Percentiles rank a stretch among this genome's conserved stretches.
phyloP scores from a whole-genome alignment of 306 rosid genomes.

The Trifolium fragiferum region DNA sequence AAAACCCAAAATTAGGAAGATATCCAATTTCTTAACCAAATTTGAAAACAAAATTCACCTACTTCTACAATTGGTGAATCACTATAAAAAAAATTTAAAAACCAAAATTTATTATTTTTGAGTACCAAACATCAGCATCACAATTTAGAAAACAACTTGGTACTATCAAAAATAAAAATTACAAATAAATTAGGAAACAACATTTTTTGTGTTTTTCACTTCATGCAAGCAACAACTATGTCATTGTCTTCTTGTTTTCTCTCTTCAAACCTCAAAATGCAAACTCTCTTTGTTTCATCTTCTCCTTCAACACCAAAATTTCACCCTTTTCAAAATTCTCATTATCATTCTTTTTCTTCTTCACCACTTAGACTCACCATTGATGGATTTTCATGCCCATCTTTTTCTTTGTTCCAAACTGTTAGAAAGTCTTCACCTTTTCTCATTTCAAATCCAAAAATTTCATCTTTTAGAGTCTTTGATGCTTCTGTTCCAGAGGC shows the following conservation, averaged over 20 bases:
- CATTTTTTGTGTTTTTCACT: background rate
- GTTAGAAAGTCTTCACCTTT: slow-evolving; percentile 40
- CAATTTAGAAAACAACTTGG: too few species aligned
- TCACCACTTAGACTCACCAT: slow-evolving; percentile 21
- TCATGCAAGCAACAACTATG: slow-evolving; percentile 39
- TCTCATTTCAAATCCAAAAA: slow-evolving; percentile 38
- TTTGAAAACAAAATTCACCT: background rate
- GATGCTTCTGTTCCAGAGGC: slow-evolving; percentile 52
- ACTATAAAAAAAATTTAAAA: background rate
- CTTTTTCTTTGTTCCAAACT: slow-evolving; percentile 30
- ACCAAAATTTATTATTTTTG: background rate
- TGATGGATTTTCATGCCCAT: slow-evolving; percentile 35
- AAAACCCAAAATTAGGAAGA: too few species aligned
- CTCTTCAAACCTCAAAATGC: slow-evolving; percentile 39
- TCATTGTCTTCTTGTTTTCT: slow-evolving; percentile 32
- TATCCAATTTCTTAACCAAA: background rate
- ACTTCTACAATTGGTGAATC: background rate
- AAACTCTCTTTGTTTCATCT: background rate
- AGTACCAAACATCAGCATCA: too few species aligned
- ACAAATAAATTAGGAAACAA: background rate
- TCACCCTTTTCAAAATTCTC: slow-evolving; percentile 12
- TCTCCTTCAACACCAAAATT: slow-evolving; percentile 25
- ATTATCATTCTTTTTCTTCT: slow-evolving; percentile 6
- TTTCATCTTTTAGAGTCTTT: slow-evolving; percentile 42
- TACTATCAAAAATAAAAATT: too few species aligned